phyloP scores from a whole-genome alignment of 345 rosid genomes.

The Citrus sp. region DNA sequence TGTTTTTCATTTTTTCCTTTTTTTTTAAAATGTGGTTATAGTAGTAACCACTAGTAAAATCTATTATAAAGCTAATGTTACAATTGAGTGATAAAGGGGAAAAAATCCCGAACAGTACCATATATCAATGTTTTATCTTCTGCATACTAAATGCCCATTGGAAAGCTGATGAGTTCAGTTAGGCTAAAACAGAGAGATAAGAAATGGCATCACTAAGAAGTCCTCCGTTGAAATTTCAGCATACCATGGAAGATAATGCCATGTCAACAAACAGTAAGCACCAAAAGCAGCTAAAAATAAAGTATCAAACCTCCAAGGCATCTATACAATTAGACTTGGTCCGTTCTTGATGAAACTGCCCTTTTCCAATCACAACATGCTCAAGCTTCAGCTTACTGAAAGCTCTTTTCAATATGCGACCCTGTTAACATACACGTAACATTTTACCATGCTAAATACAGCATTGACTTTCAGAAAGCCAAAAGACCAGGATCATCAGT shows the following conservation, averaged over 20 bases:
- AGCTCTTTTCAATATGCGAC: conserved; percentile 89
- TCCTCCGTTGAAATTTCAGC: neutral
- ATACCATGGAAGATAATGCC: neutral
- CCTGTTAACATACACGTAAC: conserved; percentile 39
- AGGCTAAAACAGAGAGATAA: neutral
- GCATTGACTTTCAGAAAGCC: neutral
- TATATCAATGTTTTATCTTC: neutral
- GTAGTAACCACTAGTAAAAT: neutral
- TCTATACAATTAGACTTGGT: conserved; percentile 25
- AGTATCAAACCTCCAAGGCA: conserved; percentile 43
- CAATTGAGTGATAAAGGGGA: neutral
- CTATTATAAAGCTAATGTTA: neutral
- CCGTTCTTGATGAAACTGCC: conserved; percentile 90
- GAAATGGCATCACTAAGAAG: neutral
- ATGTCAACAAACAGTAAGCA: neutral
- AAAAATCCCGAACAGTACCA: neutral
- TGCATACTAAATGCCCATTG: neutral
- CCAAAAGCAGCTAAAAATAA: neutral
- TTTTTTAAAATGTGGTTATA: neutral
- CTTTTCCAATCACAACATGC: conserved; percentile 93
- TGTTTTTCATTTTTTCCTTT: neutral
- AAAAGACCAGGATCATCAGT: neutral
- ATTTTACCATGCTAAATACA: conserved; percentile 10
- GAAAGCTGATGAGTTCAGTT: neutral
- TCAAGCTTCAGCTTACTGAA: conserved; percentile 89